Evolutionary conservation across 2,329 filamentous ascomycete genomes (phyloP).

Genomic region (Thielaviopsis ethacetica): DNA sequence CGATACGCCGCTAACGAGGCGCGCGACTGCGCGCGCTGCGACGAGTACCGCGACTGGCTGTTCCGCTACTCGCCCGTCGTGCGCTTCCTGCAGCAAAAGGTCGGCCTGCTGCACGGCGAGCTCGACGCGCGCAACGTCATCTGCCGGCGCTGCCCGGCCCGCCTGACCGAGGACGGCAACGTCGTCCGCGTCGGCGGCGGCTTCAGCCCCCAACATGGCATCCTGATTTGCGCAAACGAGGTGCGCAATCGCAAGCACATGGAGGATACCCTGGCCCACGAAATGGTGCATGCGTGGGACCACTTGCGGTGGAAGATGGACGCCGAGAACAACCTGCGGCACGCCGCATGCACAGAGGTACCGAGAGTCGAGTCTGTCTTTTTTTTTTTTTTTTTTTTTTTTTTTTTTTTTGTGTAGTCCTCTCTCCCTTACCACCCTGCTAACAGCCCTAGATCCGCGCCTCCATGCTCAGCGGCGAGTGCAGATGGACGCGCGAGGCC

Average conservation of each 20-base stretch:
- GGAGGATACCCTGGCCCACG: slow-evolving; percentile 88
- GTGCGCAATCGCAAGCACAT: slow-evolving; percentile 63
- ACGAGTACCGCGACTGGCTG: slow-evolving; percentile 68
- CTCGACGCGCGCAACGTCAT: slow-evolving; percentile 61
- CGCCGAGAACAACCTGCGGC: slow-evolving; percentile 59
- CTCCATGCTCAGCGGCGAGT: slow-evolving; percentile 84
- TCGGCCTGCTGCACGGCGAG: slow-evolving; percentile 60
- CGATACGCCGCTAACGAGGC: slow-evolving; percentile 61
- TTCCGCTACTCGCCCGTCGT: slow-evolving; percentile 74
- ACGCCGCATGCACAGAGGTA: slow-evolving; percentile 90
- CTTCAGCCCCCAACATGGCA: slow-evolving; percentile 74
- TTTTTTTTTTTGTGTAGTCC: neutral
- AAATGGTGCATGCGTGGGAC: slow-evolving; percentile 97
- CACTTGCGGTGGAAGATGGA: slow-evolving; percentile 84
- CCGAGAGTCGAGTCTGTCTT: too few relatives aligned
- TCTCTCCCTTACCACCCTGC: slow-evolving; percentile 6
- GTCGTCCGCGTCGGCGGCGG: slow-evolving; percentile 58
- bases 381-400: neutral
- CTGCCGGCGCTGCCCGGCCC: slow-evolving; percentile 59
- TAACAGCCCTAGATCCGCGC: slow-evolving; percentile 56
- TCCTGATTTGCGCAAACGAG: slow-evolving; percentile 85
- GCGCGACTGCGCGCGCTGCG: slow-evolving; percentile 64
- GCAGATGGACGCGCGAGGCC: slow-evolving; percentile 74
- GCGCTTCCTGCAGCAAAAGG: slow-evolving; percentile 71
- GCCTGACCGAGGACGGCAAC: slow-evolving; percentile 38